A percentile compares a stretch with the other conserved stretches of the same genome.
Conservation (phyloP, 805 yeast genomes). For the Pichia deserticola region DNA sequence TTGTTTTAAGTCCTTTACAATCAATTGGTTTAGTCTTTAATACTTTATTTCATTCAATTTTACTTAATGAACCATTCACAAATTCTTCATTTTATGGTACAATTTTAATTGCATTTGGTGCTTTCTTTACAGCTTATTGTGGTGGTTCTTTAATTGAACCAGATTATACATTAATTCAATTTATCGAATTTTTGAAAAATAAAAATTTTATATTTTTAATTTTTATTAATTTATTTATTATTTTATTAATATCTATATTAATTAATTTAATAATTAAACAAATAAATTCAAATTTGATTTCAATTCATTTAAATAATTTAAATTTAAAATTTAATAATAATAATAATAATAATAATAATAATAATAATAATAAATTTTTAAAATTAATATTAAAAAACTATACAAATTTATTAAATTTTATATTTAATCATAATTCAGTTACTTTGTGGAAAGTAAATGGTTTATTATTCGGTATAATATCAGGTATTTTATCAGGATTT, state of each 20-base stretch:
- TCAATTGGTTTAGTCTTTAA: slow-evolving; percentile 87
- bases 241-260: slow-evolving; percentile 25
- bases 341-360: no score
- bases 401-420: neutral
- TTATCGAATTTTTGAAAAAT: slow-evolving; percentile 34
- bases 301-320: neutral
- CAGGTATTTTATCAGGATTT: slow-evolving; percentile 80
- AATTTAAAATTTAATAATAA: no score
- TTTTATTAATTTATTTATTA: slow-evolving; percentile 26
- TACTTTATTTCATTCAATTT: slow-evolving; percentile 58
- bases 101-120: slow-evolving; percentile 60
- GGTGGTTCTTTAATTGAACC: slow-evolving; percentile 64
- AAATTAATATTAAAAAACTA: neutral
- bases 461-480: slow-evolving; percentile 52
- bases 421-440: neutral
- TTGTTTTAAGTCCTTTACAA: slow-evolving; percentile 74
- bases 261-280: slow-evolving; percentile 17
- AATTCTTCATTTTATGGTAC: slow-evolving; percentile 55
- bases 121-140: slow-evolving; percentile 66
- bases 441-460: slow-evolving; percentile 39
- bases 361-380: neutral
- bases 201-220: slow-evolving; percentile 55
- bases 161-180: slow-evolving; percentile 41
- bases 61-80: slow-evolving; percentile 66
- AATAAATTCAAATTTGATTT: neutral